Conservation (phyloP, 2,329 filamentous ascomycete species). For the Fusarium coffeatum region DNA sequence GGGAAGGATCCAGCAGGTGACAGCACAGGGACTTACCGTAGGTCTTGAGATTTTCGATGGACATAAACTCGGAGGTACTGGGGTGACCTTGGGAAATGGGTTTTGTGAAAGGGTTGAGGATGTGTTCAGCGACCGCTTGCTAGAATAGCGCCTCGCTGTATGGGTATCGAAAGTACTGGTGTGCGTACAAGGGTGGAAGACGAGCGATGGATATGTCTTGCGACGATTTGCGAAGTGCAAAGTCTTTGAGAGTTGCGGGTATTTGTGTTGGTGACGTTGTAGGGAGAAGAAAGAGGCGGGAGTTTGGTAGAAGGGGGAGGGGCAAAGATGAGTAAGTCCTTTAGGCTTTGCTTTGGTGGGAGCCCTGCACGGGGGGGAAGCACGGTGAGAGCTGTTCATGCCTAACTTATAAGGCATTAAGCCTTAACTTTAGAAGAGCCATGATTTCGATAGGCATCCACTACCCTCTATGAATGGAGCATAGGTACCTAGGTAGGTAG, state of each 20-base stretch:
- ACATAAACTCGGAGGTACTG: conserved; percentile 89
- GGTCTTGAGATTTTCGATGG: conserved; percentile 98
- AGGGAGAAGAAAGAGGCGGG: conserved; percentile 30
- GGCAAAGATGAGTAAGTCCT: conserved; percentile 43
- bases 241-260: conserved; percentile 34
- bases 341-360: conserved; percentile 8
- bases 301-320: conserved; percentile 35
- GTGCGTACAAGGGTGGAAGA: background rate
- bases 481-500: background rate
- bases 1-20: too few relatives aligned
- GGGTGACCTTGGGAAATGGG: conserved; percentile 67
- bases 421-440: background rate
- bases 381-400: conserved; percentile 3
- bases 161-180: conserved; percentile 21
- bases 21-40: conserved; percentile 73
- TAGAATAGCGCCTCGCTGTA: conserved; percentile 60
- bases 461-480: conserved; percentile 27
- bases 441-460: conserved; percentile 32
- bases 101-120: conserved; percentile 54
- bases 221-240: conserved; percentile 38
- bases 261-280: conserved; percentile 44
- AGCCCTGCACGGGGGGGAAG: conserved; percentile 16
- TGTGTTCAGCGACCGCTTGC: conserved; percentile 64
- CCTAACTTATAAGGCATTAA: conserved; percentile 23
- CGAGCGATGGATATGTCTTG: conserved; percentile 24